Conservation (phyloP, 2,329 filamentous ascomycete species). For the Cladosporium sp. region DNA sequence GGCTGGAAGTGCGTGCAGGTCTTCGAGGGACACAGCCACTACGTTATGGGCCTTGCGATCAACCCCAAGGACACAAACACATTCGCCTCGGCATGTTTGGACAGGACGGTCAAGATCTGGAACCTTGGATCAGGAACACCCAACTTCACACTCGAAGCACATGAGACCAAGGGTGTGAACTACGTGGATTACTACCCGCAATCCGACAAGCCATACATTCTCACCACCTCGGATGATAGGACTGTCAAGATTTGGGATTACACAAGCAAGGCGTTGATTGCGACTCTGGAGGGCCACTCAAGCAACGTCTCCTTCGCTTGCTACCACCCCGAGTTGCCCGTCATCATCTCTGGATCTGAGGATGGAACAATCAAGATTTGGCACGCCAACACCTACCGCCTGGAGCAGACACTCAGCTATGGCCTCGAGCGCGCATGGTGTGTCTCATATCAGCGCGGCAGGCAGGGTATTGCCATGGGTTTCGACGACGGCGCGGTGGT, state of each 20-base stretch:
- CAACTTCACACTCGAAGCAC: constrained; percentile 95
- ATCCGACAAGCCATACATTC: constrained; percentile 75
- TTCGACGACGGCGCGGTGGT: constrained; percentile 98
- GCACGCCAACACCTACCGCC: constrained; percentile 95
- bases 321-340: constrained; percentile 93
- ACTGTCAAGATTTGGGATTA: constrained; percentile 99
- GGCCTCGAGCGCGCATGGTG: constrained; percentile 96
- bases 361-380: constrained; percentile 97
- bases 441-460: constrained; percentile 90
- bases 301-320: constrained; percentile 98
- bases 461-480: constrained; percentile 91
- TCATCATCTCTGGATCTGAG: constrained; percentile 97
- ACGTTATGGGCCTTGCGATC: constrained; percentile 94
- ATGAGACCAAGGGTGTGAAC: constrained; percentile 97
- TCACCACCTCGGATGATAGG: constrained; percentile 94
- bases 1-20: constrained; percentile 96
- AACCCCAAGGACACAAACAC: constrained; percentile 86
- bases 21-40: constrained; percentile 94
- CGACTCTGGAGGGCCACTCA: constrained; percentile 93
- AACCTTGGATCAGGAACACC: constrained; percentile 88
- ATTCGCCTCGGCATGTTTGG: constrained; percentile 77
- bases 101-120: constrained; percentile 98
- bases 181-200: constrained; percentile 85
- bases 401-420: constrained; percentile 95
- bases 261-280: constrained; percentile 95